Evolutionary conservation across 495 filamentous ascomycete genomes (phyloP), one percentile per base, ranked within the genome.

Genomic region (Evernia prunastri): DNA sequence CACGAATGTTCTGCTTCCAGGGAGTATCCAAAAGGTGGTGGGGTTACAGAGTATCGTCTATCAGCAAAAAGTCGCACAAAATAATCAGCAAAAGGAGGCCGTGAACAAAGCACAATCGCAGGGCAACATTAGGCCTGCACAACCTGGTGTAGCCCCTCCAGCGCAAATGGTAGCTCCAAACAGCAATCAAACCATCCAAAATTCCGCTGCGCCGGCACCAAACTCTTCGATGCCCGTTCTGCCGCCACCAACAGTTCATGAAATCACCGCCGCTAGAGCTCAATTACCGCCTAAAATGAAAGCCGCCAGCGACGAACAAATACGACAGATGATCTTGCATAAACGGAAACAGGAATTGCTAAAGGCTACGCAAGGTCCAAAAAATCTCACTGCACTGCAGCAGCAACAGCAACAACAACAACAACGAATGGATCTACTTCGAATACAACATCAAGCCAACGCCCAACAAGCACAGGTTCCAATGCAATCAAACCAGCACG

Each of bases 31-130:
- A 17, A 77, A 78, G 54, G 63, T 91, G 4, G 71, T 81, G 62
- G 71, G 70, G 17, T 63, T 82, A 4, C 87, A 90, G 63, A 75
- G 74, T 29, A 70, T 78, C 29, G 86, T 89, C 69, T 87, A 74
- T 69, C 79, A 73, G 70, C 76, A 42, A 68, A 56, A 47, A 71
- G 4, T 5, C 72, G 31, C 60, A 33, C 70, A 72, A 59, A 61
- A 68, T 42, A 39, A 66, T 66, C 60, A 63, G 56, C 66, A 25
- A 59, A 66, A 58, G 65, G 67, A 61, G 66, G 58, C 33, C 45
- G 61, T 69, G 31, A 56, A 47, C 20, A 33, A 53, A 42, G 23
- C 31, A 54, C 61, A 45, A 39, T 36, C 23, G 25, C 51, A 35
- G 36, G 56, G 47, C 59, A 64, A 33, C 58, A 36, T 45, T 20